Evolutionary conservation across 768 basidiomycete species (phyloP), one percentile per base, ranked within the genome.

Genomic region (Goffeauzyma gilvescens): DNA sequence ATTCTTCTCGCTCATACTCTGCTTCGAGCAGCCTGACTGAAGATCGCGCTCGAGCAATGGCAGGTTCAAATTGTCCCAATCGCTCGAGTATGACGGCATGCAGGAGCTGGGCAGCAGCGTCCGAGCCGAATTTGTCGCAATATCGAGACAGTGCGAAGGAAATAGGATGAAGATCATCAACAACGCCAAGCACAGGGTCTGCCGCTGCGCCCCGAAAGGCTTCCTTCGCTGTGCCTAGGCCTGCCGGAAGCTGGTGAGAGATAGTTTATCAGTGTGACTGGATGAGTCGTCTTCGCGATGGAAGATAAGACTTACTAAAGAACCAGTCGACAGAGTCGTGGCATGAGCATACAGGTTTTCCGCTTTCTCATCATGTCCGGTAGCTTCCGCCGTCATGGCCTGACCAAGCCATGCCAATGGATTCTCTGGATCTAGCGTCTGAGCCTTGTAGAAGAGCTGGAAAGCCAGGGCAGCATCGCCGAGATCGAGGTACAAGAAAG

Each of bases 361-460:
- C 2, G 81, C 76, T 42, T 86, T 78, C 4, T 57, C 51, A 23
- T 70, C 59, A 41, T 82, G 58, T 1, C 58, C 56, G 18, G 56
- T 50, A 22, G 49, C 36, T 2, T 55, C 52, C 0, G 65, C 65
- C 10, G 65, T 36, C 31, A 66, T 40, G 12, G 59, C 66, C 39
- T 89, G 87, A 1, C 86, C 93, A 17, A 90, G 69, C 93, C 93
- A 98, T 6, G 86, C 78, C 17, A 76, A 55, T 1, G 79, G 71
- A 64, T 78, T 79, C 55, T 96, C 90, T 6, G 90, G 84, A 66
- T 96, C 87, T 32, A 87, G 70, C 14, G 79, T 76, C 60, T 95
- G 93, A 8, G 89, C 85, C 44, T 77, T 77, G 54, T 77, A 71
- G 52, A 98, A 75, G 1, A 82, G 78, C 55, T 87, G 77, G 50